Conservation (phyloP, 2,329 filamentous ascomycete genomes). For the Penicillium sp. region DNA sequence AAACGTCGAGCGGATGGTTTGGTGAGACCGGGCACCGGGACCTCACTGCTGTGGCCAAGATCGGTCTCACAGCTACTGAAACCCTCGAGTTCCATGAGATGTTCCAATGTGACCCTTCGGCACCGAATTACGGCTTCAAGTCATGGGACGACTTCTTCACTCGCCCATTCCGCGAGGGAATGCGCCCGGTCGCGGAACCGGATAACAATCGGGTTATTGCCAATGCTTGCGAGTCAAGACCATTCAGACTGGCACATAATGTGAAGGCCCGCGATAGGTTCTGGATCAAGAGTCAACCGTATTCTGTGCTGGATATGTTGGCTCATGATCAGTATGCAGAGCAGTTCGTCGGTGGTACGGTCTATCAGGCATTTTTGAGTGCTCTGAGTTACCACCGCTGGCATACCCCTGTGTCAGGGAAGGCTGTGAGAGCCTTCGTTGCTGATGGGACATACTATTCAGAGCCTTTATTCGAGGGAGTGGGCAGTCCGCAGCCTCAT, state of each 20-base stretch:
- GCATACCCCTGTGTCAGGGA: conserved; percentile 68
- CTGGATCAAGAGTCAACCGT: conserved; percentile 69
- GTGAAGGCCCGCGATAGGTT: conserved; percentile 61
- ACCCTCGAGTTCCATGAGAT: conserved; percentile 30
- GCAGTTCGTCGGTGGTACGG: conserved; percentile 61
- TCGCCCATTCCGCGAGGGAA: conserved; percentile 53
- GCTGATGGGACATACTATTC: conserved; percentile 68
- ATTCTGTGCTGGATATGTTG: conserved; percentile 65
- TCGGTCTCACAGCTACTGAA: conserved; percentile 17
- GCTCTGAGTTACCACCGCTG: conserved; percentile 70
- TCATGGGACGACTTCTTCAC: conserved; percentile 74
- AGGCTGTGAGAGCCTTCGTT: conserved; percentile 57
- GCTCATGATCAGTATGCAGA: conserved; percentile 51
- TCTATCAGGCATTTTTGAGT: conserved; percentile 70
- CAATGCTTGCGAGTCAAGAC: conserved; percentile 65
- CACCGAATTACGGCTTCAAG: conserved; percentile 52
- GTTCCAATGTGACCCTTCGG: conserved; percentile 29
- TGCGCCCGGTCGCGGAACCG: conserved; percentile 61
- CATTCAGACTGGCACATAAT: conserved; percentile 53
- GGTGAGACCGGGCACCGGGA: conserved; percentile 50
- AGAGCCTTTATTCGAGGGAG: conserved; percentile 55
- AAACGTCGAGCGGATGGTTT: conserved; percentile 55
- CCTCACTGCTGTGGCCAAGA: conserved; percentile 33
- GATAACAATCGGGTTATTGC: conserved; percentile 51
- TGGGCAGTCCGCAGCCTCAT: conserved; percentile 33